A percentile compares a stretch with the other conserved stretches of the same genome.
Conservation (phyloP, 805 yeast species). For the Suhomyces kilbournensis region DNA sequence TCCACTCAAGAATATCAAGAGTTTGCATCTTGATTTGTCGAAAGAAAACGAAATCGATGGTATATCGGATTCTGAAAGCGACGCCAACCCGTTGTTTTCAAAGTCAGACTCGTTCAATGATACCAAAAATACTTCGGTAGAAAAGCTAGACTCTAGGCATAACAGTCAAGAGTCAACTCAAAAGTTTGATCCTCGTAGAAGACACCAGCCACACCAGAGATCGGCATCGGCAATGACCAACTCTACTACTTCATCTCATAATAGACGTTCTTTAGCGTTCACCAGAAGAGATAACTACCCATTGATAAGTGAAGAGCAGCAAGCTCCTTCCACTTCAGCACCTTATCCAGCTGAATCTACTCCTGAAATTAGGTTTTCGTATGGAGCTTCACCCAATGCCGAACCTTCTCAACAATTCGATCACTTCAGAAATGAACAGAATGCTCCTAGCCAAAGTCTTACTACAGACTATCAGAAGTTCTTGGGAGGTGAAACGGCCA, state of each 20-base stretch:
- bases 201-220: constrained; percentile 1
- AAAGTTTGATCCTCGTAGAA: constrained; percentile 2
- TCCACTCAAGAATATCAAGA: constrained; percentile 20
- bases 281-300: constrained; percentile 21
- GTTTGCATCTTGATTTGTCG: constrained; percentile 16
- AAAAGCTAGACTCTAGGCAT: constrained; percentile 2
- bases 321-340: background rate
- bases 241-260: background rate
- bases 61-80: constrained; percentile 8
- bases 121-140: constrained; percentile 7
- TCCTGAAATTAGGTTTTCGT: constrained; percentile 5
- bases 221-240: background rate
- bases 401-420: constrained; percentile 13
- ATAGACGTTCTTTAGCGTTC: constrained; percentile 20
- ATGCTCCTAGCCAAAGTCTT: constrained; percentile 12
- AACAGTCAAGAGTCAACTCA: background rate
- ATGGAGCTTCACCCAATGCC: constrained; percentile 3
- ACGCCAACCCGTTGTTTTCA: constrained; percentile 1
- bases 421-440: constrained; percentile 12
- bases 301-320: background rate
- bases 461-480: constrained; percentile 28
- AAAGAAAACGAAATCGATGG: constrained; percentile 3
- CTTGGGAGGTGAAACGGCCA: constrained; percentile 11
- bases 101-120: constrained; percentile 6
- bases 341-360: background rate